These are phyloP conservation scores for Pseudofabraea citricarpa DNA, from an alignment of 2,329 filamentous ascomycete species.

Conservation along the genomic window DNA sequence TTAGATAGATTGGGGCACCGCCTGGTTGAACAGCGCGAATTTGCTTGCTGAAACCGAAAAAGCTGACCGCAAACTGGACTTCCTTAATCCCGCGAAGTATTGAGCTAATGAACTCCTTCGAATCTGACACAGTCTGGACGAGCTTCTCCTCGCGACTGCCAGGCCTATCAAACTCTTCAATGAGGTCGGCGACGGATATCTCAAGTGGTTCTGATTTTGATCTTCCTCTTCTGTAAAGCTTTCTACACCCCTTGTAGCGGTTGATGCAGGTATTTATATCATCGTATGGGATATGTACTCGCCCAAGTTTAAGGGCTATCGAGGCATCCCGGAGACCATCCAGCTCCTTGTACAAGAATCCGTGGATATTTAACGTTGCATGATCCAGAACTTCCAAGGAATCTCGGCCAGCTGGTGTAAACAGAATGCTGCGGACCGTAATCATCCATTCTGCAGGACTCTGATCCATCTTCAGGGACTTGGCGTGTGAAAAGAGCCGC, in stretches of 20 bases:
- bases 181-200: constrained; percentile 65
- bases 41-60: constrained; percentile 79
- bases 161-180: constrained; percentile 67
- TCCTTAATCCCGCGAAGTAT: constrained; percentile 91
- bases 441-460: constrained; percentile 93
- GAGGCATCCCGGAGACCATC: constrained; percentile 88
- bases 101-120: constrained; percentile 86
- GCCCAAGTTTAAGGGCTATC: constrained; percentile 83
- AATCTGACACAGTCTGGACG: constrained; percentile 82
- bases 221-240: constrained; percentile 22
- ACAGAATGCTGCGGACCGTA: constrained; percentile 77
- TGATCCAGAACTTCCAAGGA: constrained; percentile 86
- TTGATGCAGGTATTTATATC: constrained; percentile 65
- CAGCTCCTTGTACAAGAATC: constrained; percentile 77
- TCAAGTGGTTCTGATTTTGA: constrained; percentile 44
- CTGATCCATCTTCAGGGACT: constrained; percentile 56
- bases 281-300: constrained; percentile 86
- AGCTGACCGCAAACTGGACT: constrained; percentile 91
- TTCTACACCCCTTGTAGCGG: constrained; percentile 45
- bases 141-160: constrained; percentile 57
- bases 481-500: constrained; percentile 79
- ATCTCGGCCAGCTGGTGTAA: constrained; percentile 79
- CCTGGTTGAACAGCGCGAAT: constrained; percentile 63
- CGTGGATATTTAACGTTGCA: constrained; percentile 84
- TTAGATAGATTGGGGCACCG: constrained; percentile 71